Base-by-base conservation (phyloP, 2,329 filamentous ascomycete species). In the Fusarium liriodendri region DNA sequence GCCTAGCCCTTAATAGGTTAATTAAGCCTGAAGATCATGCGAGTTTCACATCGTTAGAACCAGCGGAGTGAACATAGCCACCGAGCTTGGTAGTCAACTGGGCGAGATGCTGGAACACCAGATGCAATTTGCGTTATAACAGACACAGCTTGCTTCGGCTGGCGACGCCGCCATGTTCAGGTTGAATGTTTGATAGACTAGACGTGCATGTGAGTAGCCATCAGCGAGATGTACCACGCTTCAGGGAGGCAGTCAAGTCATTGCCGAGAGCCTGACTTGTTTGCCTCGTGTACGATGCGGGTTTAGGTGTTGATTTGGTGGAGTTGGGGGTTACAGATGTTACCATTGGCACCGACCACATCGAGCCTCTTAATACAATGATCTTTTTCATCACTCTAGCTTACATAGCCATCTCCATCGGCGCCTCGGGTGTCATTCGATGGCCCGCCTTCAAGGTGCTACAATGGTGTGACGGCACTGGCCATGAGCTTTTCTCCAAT, bases 321-420 rank as follows among this genome's bases (percentile, higher is more conserved):
- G 22, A 22, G 22, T 2, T 4, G 22, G 22, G 4, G 22, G 2
- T 22, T 4, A 2, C 22, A 22, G 92, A 89, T 76, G 93, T 92
- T 2, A 94, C 90, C 0, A 80, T 93, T 9, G 92, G 92, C 0
- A 85, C 90, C 1, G 84, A 93, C 75, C 85, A 90, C 76, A 94
- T 95, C 74, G 85, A 85, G 3, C 92, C 92, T 0, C 87, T 93
- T 73, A 92, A 94, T 69, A 94, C 94, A 70, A 93, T 94, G 91
- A 83, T 86, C 18, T 94, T 94, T 82, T 94, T 95, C 82, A 84
- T 94, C 50, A 93, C 91, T 0, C 80, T 94, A 50, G 92, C 93
- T 4, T 95, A 94, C 76, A 94, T 94, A 68, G 92, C 93, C 55
- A 93, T 95, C 54, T 94, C 92, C 0, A 93, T 94, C 68, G 93